phyloP scores from a whole-genome alignment of 139 green algal genomes.

The Tetradesmus obliquus region DNA sequence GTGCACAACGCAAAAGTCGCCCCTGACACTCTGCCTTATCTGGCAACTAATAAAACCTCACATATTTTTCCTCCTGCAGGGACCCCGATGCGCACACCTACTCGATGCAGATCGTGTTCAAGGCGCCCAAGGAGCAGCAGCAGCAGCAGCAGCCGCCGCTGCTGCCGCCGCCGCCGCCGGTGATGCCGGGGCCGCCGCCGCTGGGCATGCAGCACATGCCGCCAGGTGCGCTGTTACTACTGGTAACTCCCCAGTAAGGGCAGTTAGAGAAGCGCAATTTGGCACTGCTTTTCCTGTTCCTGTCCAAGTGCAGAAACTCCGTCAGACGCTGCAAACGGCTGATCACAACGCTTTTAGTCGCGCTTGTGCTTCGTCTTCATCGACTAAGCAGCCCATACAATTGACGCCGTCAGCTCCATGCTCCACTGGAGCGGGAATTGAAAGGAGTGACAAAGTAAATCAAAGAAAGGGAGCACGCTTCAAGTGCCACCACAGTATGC shows the following conservation, averaged over 20 bases:
- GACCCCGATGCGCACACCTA: slow-evolving; percentile 90
- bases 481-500: too few species aligned
- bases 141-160: neutral
- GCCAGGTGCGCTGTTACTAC: neutral
- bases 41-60: neutral
- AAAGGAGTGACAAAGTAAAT: too few species aligned
- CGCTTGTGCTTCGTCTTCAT: too few species aligned
- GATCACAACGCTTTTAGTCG: too few species aligned
- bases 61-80: slow-evolving; percentile 60
- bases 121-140: slow-evolving; percentile 43
- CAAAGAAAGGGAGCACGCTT: too few species aligned
- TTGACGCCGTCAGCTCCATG: too few species aligned
- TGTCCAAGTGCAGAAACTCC: neutral
- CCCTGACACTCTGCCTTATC: neutral
- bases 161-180: slow-evolving; percentile 38
- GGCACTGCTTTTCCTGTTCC: neutral
- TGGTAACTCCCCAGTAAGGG: neutral
- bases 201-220: neutral
- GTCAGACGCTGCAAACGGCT: neutral
- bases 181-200: slow-evolving; percentile 18
- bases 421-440: too few species aligned
- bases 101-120: slow-evolving; percentile 90
- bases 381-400: too few species aligned
- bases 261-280: too few species aligned
- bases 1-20: neutral